Conservation (phyloP, 805 yeast species). For the Candida mattraensis region DNA sequence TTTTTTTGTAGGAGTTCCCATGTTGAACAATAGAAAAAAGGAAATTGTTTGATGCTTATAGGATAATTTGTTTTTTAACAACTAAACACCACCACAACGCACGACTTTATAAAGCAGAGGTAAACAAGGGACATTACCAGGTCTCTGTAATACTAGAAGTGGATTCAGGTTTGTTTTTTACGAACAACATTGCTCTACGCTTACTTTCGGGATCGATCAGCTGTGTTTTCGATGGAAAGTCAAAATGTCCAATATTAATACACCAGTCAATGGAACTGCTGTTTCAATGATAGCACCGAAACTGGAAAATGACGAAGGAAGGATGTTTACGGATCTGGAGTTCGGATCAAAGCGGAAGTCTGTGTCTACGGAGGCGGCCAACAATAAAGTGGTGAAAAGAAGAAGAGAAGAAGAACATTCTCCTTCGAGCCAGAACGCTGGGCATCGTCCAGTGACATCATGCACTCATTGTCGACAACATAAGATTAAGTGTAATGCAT, state of each 20-base stretch:
- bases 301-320: constrained; percentile 10
- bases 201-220: constrained; percentile 1
- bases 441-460: constrained; percentile 86
- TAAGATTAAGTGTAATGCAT: constrained; percentile 89
- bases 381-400: constrained; percentile 2
- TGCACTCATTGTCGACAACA: constrained; percentile 95
- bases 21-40: too few relatives aligned
- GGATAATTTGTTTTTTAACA: too few relatives aligned
- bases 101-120: too few relatives aligned
- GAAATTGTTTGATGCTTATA: too few relatives aligned
- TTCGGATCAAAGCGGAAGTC: constrained; percentile 7
- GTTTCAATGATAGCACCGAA: constrained; percentile 10
- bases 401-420: constrained; percentile 13
- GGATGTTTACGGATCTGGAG: constrained; percentile 3
- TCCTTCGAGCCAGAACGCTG: constrained; percentile 35
- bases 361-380: constrained; percentile 1
- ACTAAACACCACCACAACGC: too few relatives aligned
- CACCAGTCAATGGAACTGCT: constrained; percentile 5
- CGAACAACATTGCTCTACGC: not conserved
- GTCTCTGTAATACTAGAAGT: too few relatives aligned
- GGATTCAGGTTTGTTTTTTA: too few relatives aligned
- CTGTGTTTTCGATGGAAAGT: constrained; percentile 6
- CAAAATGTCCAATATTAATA: constrained; percentile 8
- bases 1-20: too few relatives aligned
- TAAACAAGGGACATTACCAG: too few relatives aligned